Evolutionary conservation across 305 asterid genomes (phyloP).

Genomic region (Solanum aculeatissimum): DNA sequence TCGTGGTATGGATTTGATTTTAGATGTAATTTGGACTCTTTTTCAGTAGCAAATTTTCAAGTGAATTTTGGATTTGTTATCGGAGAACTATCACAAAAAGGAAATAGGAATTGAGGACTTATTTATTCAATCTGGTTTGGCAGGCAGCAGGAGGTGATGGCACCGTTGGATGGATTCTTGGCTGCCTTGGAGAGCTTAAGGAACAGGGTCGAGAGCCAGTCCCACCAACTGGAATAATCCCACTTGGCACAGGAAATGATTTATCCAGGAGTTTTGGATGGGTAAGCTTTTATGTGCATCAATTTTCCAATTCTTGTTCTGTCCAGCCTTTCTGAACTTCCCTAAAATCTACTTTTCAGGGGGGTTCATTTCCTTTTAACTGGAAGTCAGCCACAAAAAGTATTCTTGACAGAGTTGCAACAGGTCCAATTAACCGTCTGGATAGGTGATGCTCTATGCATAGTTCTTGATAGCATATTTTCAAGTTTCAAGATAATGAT

Average conservation of each 20-base stretch:
- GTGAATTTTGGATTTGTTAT: neutral
- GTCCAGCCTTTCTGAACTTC: conserved; percentile 11
- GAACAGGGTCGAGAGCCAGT: conserved; percentile 50
- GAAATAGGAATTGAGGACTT: neutral
- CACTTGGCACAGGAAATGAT: conserved; percentile 98
- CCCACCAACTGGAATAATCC: conserved; percentile 80
- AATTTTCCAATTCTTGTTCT: conserved; percentile 5
- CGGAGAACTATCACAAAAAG: neutral
- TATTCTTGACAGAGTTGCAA: conserved; percentile 53
- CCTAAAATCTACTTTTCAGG: conserved; percentile 34
- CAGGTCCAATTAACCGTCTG: conserved; percentile 42
- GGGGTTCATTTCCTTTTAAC: conserved; percentile 88
- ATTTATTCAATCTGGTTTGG: conserved; percentile 10
- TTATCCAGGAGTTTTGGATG: conserved; percentile 94
- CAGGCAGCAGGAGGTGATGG: conserved; percentile 99
- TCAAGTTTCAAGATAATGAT: neutral
- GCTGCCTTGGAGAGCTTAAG: conserved; percentile 83
- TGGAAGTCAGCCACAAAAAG: conserved; percentile 88
- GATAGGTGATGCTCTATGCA: conserved; percentile 46
- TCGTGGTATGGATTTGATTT: conserved; percentile 49
- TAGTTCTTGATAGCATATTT: neutral
- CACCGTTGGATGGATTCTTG: conserved; percentile 91
- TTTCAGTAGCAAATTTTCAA: neutral
- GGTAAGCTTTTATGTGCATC: conserved; percentile 40
- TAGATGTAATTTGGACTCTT: neutral